A percentile compares a stretch with the other conserved stretches of the same genome.
These are phyloP conservation scores for Nicotiana tomentosiformis DNA, from an alignment of 257 asterid species.

Conservation along the genomic window DNA sequence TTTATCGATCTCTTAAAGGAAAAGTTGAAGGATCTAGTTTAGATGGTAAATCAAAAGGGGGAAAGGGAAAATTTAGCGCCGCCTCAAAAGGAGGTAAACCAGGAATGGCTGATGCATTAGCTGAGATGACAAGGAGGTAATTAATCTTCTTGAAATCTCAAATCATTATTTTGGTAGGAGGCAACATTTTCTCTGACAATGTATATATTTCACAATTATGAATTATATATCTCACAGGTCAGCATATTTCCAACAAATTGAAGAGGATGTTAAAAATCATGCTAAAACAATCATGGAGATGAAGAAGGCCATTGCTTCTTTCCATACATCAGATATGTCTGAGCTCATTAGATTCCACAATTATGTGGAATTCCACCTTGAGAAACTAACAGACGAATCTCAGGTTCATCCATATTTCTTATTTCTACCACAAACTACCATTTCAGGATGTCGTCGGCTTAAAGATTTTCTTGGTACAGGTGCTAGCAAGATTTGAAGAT, in stretches of 20 bases:
- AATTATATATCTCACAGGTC: slow-evolving; percentile 46
- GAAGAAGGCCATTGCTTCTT: slow-evolving; percentile 17
- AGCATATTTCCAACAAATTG: slow-evolving; percentile 78
- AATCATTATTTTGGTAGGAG: neutral
- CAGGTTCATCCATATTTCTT: slow-evolving; percentile 11
- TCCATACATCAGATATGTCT: slow-evolving; percentile 26
- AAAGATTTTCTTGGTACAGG: slow-evolving; percentile 30
- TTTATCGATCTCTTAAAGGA: slow-evolving; percentile 75
- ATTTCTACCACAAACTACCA: neutral
- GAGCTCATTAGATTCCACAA: slow-evolving; percentile 24
- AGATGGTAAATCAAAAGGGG: slow-evolving; percentile 40
- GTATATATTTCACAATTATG: neutral
- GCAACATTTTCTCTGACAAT: neutral
- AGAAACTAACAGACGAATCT: slow-evolving; percentile 28
- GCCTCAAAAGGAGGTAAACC: slow-evolving; percentile 55
- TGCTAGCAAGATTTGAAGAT: slow-evolving; percentile 77
- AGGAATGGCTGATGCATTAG: slow-evolving; percentile 97
- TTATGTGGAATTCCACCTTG: slow-evolving; percentile 21
- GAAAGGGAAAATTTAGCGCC: slow-evolving; percentile 36
- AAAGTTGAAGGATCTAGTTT: slow-evolving; percentile 72
- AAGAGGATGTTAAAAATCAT: slow-evolving; percentile 30
- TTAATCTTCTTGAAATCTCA: neutral
- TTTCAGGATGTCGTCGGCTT: neutral
- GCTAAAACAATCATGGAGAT: slow-evolving; percentile 18
- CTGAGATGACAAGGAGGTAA: slow-evolving; percentile 89